These are phyloP conservation scores for Xylaria sp. DNA, from an alignment of 2,329 filamentous ascomycete species.

Conservation along the genomic window DNA sequence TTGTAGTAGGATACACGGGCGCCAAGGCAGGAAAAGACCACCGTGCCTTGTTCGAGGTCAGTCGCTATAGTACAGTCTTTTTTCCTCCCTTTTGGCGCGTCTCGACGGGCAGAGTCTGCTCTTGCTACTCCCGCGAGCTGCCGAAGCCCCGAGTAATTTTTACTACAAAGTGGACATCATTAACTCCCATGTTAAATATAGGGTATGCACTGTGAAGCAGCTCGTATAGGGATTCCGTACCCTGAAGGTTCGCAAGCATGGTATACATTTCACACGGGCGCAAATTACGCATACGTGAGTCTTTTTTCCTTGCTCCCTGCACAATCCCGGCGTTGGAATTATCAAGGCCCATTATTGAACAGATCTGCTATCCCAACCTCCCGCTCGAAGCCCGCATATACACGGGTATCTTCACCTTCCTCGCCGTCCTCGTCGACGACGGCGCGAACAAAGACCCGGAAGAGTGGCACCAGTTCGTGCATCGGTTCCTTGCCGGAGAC, in stretches of 20 bases:
- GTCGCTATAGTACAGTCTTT: too few relatives aligned
- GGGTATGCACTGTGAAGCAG: conserved; percentile 18
- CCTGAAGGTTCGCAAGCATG: conserved; percentile 21
- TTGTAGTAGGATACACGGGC: conserved; percentile 17
- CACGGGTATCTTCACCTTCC: conserved; percentile 48
- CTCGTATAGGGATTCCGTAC: conserved; percentile 21
- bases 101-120: too few relatives aligned
- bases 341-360: background rate
- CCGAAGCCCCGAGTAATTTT: too few relatives aligned
- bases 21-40: background rate
- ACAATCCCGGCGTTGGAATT: background rate
- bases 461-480: conserved; percentile 41
- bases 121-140: too few relatives aligned
- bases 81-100: too few relatives aligned
- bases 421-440: conserved; percentile 47
- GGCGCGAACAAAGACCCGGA: conserved; percentile 28
- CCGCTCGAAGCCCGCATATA: conserved; percentile 45
- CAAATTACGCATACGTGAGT: conserved; percentile 20
- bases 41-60: conserved; percentile 2
- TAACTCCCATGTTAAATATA: too few relatives aligned
- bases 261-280: conserved; percentile 10
- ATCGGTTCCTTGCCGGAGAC: conserved; percentile 36
- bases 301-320: background rate
- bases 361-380: conserved; percentile 27
- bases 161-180: too few relatives aligned